Percentiles rank a stretch among this genome's conserved stretches.
These are phyloP conservation scores for Prunus yedoensis DNA, from an alignment of 331 rosid species.

Conservation along the genomic window DNA sequence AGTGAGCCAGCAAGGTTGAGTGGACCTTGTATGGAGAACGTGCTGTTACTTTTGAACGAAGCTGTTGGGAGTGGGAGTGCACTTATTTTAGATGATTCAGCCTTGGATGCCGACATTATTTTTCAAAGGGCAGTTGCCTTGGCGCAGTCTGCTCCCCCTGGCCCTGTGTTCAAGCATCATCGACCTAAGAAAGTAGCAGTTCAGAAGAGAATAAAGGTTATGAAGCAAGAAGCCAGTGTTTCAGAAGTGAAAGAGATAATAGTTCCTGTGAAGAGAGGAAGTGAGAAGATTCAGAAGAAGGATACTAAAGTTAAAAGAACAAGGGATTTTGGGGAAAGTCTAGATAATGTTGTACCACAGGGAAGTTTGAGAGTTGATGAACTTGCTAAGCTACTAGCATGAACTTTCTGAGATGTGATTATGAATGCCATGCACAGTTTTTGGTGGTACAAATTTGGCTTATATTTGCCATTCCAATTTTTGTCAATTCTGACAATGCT, in stretches of 20 bases:
- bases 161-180: slow-evolving; percentile 53
- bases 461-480: not conserved
- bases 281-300: slow-evolving; percentile 33
- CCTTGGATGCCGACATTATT: slow-evolving; percentile 64
- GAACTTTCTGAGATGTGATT: slow-evolving; percentile 19
- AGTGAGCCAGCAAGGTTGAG: slow-evolving; percentile 25
- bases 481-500: not conserved
- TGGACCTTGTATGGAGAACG: slow-evolving; percentile 38
- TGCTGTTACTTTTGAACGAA: slow-evolving; percentile 56
- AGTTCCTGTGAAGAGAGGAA: slow-evolving; percentile 31
- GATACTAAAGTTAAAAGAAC: slow-evolving; percentile 41
- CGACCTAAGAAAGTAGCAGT: slow-evolving; percentile 31
- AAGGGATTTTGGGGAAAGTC: slow-evolving; percentile 46
- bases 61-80: slow-evolving; percentile 79
- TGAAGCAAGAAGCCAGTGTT: slow-evolving; percentile 30
- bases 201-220: slow-evolving; percentile 29
- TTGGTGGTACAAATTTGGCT: not conserved
- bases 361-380: slow-evolving; percentile 87
- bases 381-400: slow-evolving; percentile 72
- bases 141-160: slow-evolving; percentile 68
- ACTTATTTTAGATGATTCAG: slow-evolving; percentile 46
- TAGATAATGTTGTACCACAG: slow-evolving; percentile 57
- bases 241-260: slow-evolving; percentile 31
- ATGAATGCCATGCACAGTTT: not conserved
- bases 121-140: slow-evolving; percentile 59